Conservation (phyloP, 2,329 filamentous ascomycete species). For the Xenosphaeropsis pyriputrescens region DNA sequence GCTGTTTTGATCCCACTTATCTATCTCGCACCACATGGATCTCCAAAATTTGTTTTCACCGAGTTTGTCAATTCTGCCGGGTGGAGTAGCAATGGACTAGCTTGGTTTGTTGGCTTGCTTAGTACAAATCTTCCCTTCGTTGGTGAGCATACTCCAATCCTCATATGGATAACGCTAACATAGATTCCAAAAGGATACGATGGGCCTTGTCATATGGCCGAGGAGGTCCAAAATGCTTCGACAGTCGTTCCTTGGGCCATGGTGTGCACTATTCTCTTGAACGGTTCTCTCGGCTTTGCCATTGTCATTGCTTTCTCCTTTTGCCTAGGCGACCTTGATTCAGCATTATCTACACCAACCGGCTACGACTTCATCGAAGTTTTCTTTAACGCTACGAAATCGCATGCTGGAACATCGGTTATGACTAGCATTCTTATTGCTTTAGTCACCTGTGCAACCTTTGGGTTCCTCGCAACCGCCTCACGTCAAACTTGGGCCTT, state of each 20-base stretch:
- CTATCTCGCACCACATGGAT: constrained; percentile 15
- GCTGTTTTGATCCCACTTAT: constrained; percentile 21
- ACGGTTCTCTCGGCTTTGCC: constrained; percentile 28
- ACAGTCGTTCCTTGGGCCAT: constrained; percentile 28
- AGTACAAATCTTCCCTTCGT: too few species aligned
- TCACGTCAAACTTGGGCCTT: constrained; percentile 24
- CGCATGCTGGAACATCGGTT: constrained; percentile 25
- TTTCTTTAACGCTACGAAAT: constrained; percentile 28
- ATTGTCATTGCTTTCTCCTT: constrained; percentile 20
- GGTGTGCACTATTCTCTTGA: constrained; percentile 27
- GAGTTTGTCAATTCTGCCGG: constrained; percentile 26
- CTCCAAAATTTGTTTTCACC: constrained; percentile 23
- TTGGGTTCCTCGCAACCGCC: constrained; percentile 19
- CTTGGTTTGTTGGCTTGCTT: constrained; percentile 28
- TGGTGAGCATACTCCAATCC: too few species aligned
- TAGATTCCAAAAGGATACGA: constrained; percentile 5
- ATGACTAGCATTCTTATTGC: constrained; percentile 27
- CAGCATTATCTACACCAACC: constrained; percentile 22
- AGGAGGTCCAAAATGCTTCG: constrained; percentile 30
- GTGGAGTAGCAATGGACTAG: constrained; percentile 26
- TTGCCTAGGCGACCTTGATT: constrained; percentile 19
- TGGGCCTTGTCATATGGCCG: constrained; percentile 22
- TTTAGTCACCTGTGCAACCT: constrained; percentile 20
- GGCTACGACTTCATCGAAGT: constrained; percentile 33
- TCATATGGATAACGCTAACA: too few species aligned